Base-by-base conservation (phyloP, 1,284 basidiomycete genomes). In the Melampsora larici-populina region DNA sequence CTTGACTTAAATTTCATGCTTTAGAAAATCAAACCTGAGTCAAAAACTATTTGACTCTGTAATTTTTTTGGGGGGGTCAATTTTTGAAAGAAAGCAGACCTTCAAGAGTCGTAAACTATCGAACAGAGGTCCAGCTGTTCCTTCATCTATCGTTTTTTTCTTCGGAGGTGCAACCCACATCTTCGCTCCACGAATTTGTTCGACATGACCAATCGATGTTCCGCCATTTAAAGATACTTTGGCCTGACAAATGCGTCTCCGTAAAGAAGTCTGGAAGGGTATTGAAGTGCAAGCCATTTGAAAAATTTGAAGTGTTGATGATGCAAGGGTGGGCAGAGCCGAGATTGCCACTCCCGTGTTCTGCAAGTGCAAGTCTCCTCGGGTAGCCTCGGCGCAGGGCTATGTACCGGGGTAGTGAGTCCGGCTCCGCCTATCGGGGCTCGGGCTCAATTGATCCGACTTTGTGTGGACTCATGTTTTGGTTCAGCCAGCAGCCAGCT, bases 71-170 rank as follows among this genome's bases (percentile, higher is more conserved):
- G n/a, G n/a, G n/a, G n/a, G n/a, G n/a, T 46, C 21, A 49, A 36
- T 21, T 26, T 5, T 1, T 49, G 29, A 9, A 29, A 21, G 36
- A 33, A 55, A 65, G 62, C 65, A 31, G 66, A 76, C 73, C 66
- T 76, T 76, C n/a, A 76, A 49, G 49, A 76, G 29, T 43, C 73
- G 40, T 17, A 76, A 43, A 68, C 65, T 76, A 55, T 76, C 73
- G 2, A 76, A 40, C 13, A 76, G n/a, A 29, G 64, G 17, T 15
- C 63, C 73, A 18, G 67, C 55, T 48, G 36, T 31, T 31, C 66
- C 66, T 15, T 68, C 73, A 26, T 60, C 63, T 9, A 46, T 55
- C 17, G 65, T 67, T 58, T 58, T 76, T 29, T 70, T 70, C 26
- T 70, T 55, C 43, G 74, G 67, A 13, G 67, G 64, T 26, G 51